Base-by-base conservation (phyloP, 805 yeast genomes). In the Zygoascus tannicola region DNA sequence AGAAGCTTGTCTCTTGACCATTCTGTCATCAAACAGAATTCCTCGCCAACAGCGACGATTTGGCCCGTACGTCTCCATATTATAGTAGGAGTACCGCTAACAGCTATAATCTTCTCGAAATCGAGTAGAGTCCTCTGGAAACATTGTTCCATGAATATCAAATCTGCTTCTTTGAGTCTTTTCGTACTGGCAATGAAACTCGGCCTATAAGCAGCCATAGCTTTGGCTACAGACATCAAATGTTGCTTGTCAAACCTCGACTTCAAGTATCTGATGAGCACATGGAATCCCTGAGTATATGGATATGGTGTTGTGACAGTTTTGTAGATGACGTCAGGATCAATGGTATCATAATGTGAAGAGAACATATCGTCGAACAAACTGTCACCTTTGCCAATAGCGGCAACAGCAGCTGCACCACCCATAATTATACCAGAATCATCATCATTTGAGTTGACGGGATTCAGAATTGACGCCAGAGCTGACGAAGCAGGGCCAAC, bases 41-140 rank as follows among this genome's bases (percentile, higher is more conserved):
- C 92, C 50, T 80, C 78, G 4, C 87, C 81, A 7, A 82, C 75
- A 5, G 84, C 84, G 8, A 83, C 87, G 35, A 85, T 78, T 57
- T 85, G 94, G 7, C 94, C 94, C 0, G 94, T 81, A 34, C 94
- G 66, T 54, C 94, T 69, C 94, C 94, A 85, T 50, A 84, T 80
- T 15, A 83, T 78, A 2, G 90, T 80, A 1, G 94, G 94, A 1
- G 85, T 76, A 8, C 87, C 81, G 16, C 81, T 78, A 45, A 78
- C 55, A 19, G 67, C 65, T 12, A 71, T 62, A 47, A 66, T 64
- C 59, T 62, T 68, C 54, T 76, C 80, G 46, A 73, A 73, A 45
- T 84, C 88, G 54, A 71, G 49, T 19, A 77, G 53, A 0, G 80
- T 69, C 40, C 81, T 56, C 48, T 77, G 81, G 47, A 77, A 72